Conservation (phyloP, 2,329 filamentous ascomycete genomes). For the Hirsutella thompsonii region DNA sequence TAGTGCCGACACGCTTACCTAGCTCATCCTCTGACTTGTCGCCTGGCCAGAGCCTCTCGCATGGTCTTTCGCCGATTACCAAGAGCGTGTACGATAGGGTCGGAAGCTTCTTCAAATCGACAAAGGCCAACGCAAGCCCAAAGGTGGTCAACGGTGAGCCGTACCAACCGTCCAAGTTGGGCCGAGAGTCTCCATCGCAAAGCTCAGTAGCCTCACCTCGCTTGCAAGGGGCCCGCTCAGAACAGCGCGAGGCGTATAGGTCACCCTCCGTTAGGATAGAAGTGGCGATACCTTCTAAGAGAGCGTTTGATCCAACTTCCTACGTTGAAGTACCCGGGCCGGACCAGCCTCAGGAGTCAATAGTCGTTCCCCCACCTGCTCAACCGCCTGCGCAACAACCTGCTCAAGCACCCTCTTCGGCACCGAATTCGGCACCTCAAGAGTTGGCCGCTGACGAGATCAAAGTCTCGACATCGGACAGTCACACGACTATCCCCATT, state of each 20-base stretch:
- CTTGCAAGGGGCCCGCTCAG: slow-evolving; percentile 2
- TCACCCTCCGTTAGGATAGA: slow-evolving; percentile 29
- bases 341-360: slow-evolving; percentile 5
- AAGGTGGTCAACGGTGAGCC: slow-evolving; percentile 24
- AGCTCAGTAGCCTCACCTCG: slow-evolving; percentile 9
- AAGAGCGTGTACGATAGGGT: slow-evolving; percentile 27
- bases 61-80: slow-evolving; percentile 35
- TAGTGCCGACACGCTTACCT: slow-evolving; percentile 10
- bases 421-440: neutral
- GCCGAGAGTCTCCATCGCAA: slow-evolving; percentile 8
- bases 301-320: slow-evolving; percentile 21
- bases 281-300: slow-evolving; percentile 33
- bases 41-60: slow-evolving; percentile 18
- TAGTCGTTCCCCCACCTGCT: slow-evolving; percentile 4
- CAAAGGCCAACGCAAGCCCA: slow-evolving; percentile 18
- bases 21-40: slow-evolving; percentile 5
- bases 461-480: slow-evolving; percentile 4
- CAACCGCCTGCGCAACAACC: too few species aligned
- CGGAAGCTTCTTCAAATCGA: slow-evolving; percentile 25
- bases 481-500: slow-evolving; percentile 3
- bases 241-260: slow-evolving; percentile 17
- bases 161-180: slow-evolving; percentile 8
- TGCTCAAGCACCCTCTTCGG: too few species aligned
- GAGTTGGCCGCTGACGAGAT: neutral
- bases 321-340: slow-evolving; percentile 20